Percentiles rank a stretch among this genome's conserved stretches.
Conservation (phyloP, 805 yeast genomes). For the Metschnikowia baotianmanensis region DNA sequence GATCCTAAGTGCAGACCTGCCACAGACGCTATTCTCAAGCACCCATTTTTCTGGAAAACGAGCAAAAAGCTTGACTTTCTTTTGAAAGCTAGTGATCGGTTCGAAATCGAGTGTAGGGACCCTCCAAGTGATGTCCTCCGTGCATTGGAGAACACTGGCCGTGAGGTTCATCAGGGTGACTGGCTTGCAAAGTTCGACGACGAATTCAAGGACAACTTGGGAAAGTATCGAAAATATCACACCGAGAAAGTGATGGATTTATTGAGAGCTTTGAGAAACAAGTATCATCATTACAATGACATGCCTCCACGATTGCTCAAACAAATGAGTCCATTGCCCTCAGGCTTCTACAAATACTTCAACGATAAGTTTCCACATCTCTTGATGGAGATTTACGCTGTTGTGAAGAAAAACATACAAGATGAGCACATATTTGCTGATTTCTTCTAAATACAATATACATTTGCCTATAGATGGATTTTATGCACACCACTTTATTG, state of each 20-base stretch:
- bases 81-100: conserved; percentile 83
- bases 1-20: conserved; percentile 73
- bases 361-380: conserved; percentile 72
- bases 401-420: conserved; percentile 55
- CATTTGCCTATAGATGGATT: background rate
- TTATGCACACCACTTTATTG: background rate
- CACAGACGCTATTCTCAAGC: conserved; percentile 64
- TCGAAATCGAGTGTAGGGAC: conserved; percentile 80
- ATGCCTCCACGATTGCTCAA: conserved; percentile 63
- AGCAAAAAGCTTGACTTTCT: conserved; percentile 78
- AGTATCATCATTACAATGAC: conserved; percentile 92
- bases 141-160: conserved; percentile 50
- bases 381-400: conserved; percentile 68
- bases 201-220: conserved; percentile 77
- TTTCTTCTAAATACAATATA: conserved; percentile 27
- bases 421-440: conserved; percentile 59
- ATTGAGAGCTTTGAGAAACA: conserved; percentile 85
- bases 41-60: conserved; percentile 85
- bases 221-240: conserved; percentile 87
- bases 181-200: conserved; percentile 78
- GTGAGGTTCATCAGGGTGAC: conserved; percentile 47
- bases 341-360: conserved; percentile 80
- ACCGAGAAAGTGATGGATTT: conserved; percentile 78
- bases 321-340: conserved; percentile 77
- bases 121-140: conserved; percentile 65